Base-by-base conservation (phyloP, 371 early-diverging fungal species). In the Mucor indicus region DNA sequence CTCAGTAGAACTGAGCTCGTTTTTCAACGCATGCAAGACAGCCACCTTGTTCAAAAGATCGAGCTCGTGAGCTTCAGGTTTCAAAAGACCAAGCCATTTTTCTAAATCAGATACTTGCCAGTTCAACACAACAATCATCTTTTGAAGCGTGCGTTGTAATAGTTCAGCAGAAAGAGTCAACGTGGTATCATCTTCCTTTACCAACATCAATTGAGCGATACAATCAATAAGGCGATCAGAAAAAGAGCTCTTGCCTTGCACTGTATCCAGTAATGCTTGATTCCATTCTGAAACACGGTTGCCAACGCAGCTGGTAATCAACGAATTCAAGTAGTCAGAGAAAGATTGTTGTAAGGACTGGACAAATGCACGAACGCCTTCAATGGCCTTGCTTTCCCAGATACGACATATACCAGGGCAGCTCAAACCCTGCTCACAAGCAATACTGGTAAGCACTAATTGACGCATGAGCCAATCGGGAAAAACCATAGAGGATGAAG, bases 401-500 rank as follows among this genome's bases (percentile, higher is more conserved):
- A 64, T 38, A 31, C 60, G 60, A 39, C 55, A 53, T 11, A 51
- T n/a, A 15, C 50, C 51, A 30, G 63, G 56, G 4, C 49, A 32
- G 22, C 38, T 50, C 23, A 73, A 38, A n/a, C 67, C 71, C 43
- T 53, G 52, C 20, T 54, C 60, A 35, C 67, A 73, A 48, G 57
- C 69, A 48, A 53, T 57, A 44, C 46, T 58, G 29, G 47, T 53
- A 37, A 70, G 44, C 60, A 72, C 61, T 6, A 81, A 44, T 19
- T 67, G 69, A 8, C 44, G 57, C 48, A 77, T 50, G 6, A 77
- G 37, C 76, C 75, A 71, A 27, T 64, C 67, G 19, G 37, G 39
- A 1, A 36, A 11, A 11, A 30, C 16, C 5, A n/a, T 19, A 16
- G 31, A 21, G 15, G 16, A 11, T 2, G 57, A 46, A 4, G 15